Base-by-base conservation (phyloP, 2,329 filamentous ascomycete species). In the Penicillium sp. region DNA sequence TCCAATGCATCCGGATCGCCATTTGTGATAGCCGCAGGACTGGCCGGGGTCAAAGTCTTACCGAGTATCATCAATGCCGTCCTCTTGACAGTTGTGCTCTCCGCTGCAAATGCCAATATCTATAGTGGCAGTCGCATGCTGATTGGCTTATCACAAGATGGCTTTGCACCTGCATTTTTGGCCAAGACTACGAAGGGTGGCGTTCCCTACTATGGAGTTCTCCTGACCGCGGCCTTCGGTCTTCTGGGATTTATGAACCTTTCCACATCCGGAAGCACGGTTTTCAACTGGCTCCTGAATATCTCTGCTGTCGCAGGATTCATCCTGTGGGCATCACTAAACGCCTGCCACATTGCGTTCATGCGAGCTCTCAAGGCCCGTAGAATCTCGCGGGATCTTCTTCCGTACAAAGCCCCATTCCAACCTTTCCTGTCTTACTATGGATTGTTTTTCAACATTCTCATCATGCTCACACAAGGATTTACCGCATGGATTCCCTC, bases 21-120 rank as follows among this genome's bases (percentile, higher is more conserved):
- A n/a, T 65, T 65, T 28, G 63, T 65, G 14, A 63, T 65, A 38
- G 63, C 63, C 22, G 58, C 58, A n/a, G 49, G 60, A 43, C 16
- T 58, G 6, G 63, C 60, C 3, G 63, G 63, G 10, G 53, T 65
- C 19, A 57, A 59, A n/a, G 58, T 55, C 22, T 49, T 65, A 5
- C 63, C 63, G 1, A 48, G 55, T 6, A 53, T 65, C 19, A 63
- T 65, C 30, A 65, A 65, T 43, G 60, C 63, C 1, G 60, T 62
- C 7, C 26, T 65, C 6, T 48, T 65, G 48, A 65, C 60, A 10
- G 58, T 63, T 4, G 63, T 63, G 11, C 43, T 65, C 14, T 65
- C 63, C 3, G 63, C 63, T 22, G 63, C 60, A 16, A 65, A 65
- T 26, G 56, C 60, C 4, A 60, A 63, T 14, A 52, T 65, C 33